Conservation (phyloP, 163 green algal species). For the Volvox carteri region DNA sequence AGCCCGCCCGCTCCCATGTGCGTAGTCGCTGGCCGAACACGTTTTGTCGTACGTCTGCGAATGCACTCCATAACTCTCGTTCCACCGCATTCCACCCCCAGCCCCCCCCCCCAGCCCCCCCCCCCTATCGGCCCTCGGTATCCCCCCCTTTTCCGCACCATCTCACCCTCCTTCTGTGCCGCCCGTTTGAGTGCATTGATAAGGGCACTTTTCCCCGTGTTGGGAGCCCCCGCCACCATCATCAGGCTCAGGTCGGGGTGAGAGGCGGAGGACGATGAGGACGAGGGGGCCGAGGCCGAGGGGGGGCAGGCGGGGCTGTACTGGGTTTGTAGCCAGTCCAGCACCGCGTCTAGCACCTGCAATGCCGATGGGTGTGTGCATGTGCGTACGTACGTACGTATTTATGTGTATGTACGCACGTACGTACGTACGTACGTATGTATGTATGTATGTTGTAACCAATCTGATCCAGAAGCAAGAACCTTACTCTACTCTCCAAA, state of each 20-base stretch:
- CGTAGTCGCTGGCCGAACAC: no score
- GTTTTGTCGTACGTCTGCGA: neutral
- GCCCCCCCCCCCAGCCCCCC: neutral
- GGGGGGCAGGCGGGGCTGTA: no score
- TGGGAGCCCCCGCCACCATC: conserved; percentile 89
- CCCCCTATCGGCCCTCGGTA: no score
- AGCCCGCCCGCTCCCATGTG: no score
- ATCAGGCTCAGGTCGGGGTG: conserved; percentile 69
- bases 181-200: conserved; percentile 83
- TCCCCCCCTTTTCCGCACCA: neutral
- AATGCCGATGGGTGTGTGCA: no score
- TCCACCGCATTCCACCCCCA: neutral
- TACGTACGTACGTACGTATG: no score
- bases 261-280: neutral
- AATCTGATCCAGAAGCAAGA: no score
- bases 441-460: no score
- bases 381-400: no score
- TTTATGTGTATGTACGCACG: no score
- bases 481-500: no score
- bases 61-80: neutral
- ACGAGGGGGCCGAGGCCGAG: no score
- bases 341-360: conserved; percentile 31
- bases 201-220: conserved; percentile 88
- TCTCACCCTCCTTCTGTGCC: conserved; percentile 41
- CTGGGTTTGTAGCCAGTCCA: neutral